Percentiles rank a stretch among this genome's conserved stretches.
Evolutionary conservation across 2,329 filamentous ascomycete species (phyloP).

Genomic region (Leptographium flavum): DNA sequence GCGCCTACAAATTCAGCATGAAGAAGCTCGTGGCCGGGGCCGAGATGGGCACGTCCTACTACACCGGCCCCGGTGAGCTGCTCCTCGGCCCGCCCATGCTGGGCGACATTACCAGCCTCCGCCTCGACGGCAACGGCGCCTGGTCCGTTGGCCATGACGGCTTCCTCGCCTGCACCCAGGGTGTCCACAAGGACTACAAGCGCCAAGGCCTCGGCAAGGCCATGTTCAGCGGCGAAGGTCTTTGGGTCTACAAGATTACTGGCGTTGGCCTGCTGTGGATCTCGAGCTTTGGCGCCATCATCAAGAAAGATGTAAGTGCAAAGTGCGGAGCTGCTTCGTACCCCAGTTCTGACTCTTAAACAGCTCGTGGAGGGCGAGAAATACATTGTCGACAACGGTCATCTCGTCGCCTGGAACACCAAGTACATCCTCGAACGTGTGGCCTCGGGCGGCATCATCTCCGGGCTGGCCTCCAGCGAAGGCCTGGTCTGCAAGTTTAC

Average conservation of each 20-base stretch:
- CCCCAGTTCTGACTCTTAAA: too few species aligned
- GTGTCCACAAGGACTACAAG: slow-evolving; percentile 79
- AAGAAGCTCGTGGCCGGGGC: slow-evolving; percentile 82
- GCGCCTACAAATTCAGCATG: slow-evolving; percentile 69
- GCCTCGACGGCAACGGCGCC: slow-evolving; percentile 53
- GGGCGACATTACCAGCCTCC: slow-evolving; percentile 74
- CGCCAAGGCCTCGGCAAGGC: slow-evolving; percentile 76
- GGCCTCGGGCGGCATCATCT: slow-evolving; percentile 83
- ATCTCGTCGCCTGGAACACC: slow-evolving; percentile 93
- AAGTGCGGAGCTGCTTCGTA: not conserved
- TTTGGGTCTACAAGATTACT: slow-evolving; percentile 78
- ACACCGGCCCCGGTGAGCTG: slow-evolving; percentile 81
- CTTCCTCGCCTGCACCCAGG: slow-evolving; percentile 73
- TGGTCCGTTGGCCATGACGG: slow-evolving; percentile 84
- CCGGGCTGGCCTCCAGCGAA: slow-evolving; percentile 66
- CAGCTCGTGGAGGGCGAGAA: slow-evolving; percentile 56
- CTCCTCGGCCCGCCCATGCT: slow-evolving; percentile 67
- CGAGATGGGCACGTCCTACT: slow-evolving; percentile 65
- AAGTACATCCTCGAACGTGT: slow-evolving; percentile 86
- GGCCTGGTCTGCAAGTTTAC: slow-evolving; percentile 91
- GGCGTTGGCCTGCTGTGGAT: slow-evolving; percentile 78
- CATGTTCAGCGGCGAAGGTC: slow-evolving; percentile 83
- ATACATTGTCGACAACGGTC: slow-evolving; percentile 86
- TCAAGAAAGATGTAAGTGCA: slow-evolving; percentile 74
- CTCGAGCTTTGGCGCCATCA: slow-evolving; percentile 86